Conservation (phyloP, 768 basidiomycete genomes). For the Candolleomyces efflorescens region DNA sequence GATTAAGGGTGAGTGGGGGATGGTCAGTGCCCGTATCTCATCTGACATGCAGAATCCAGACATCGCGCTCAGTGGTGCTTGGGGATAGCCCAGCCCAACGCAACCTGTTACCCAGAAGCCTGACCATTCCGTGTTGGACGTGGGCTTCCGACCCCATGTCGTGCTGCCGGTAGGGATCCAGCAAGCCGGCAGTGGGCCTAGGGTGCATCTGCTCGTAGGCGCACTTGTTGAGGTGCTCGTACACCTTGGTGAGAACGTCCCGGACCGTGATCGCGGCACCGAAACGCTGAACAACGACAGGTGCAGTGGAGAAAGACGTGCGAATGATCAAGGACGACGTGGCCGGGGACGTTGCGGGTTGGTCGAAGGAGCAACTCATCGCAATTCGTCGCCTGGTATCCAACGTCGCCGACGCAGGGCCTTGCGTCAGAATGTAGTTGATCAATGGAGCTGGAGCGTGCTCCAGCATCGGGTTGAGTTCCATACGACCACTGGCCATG, state of each 20-base stretch:
- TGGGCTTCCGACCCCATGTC: neutral
- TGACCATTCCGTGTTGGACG: neutral
- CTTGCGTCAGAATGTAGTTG: neutral
- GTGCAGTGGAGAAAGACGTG: conserved; percentile 1
- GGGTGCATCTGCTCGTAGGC: conserved; percentile 1
- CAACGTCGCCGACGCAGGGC: neutral
- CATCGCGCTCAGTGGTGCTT: conserved; percentile 6
- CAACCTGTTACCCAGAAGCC: conserved; percentile 2
- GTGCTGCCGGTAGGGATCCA: neutral
- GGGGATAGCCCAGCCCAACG: conserved; percentile 7
- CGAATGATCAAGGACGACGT: conserved; percentile 5
- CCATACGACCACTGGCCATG: neutral
- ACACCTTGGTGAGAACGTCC: conserved; percentile 7
- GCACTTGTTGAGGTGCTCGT: conserved; percentile 1
- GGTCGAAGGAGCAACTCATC: neutral
- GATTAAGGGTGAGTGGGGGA: neutral
- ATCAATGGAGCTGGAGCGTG: conserved; percentile 2
- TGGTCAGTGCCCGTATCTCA: neutral
- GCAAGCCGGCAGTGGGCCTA: neutral
- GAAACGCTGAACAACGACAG: conserved; percentile 5
- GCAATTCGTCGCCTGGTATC: conserved; percentile 1
- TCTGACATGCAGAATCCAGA: conserved; percentile 11
- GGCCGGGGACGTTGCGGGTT: neutral
- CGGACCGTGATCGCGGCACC: conserved; percentile 4
- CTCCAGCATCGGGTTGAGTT: conserved; percentile 7